Conservation (phyloP, 2,329 filamentous ascomycete species). For the Diaporthe helianthi region DNA sequence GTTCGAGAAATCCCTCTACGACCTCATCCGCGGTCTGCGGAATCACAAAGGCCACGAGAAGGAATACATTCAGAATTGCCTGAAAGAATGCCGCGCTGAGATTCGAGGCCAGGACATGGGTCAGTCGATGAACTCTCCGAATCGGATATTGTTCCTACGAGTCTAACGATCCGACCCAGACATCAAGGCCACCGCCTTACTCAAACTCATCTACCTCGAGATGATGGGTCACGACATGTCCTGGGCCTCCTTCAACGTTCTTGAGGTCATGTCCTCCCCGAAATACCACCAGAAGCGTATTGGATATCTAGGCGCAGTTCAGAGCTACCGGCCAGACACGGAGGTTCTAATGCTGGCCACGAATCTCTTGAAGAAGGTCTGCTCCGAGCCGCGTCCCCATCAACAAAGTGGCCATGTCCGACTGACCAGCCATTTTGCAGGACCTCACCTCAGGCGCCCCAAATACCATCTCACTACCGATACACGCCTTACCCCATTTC, state of each 20-base stretch:
- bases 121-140: constrained; percentile 49
- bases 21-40: constrained; percentile 95
- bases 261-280: constrained; percentile 97
- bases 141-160: background rate
- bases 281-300: constrained; percentile 96
- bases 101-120: constrained; percentile 94
- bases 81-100: constrained; percentile 95
- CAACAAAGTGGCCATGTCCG: constrained; percentile 32
- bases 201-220: constrained; percentile 97
- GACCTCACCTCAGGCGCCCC: constrained; percentile 77
- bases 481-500: constrained; percentile 90
- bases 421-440: constrained; percentile 45
- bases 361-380: constrained; percentile 91
- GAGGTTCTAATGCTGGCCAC: constrained; percentile 98
- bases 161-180: constrained; percentile 56
- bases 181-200: constrained; percentile 91
- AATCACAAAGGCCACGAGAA: constrained; percentile 95
- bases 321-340: constrained; percentile 94
- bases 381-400: background rate
- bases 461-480: constrained; percentile 82
- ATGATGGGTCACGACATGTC: constrained; percentile 99
- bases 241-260: constrained; percentile 97
- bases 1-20: constrained; percentile 99
- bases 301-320: constrained; percentile 92
- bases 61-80: constrained; percentile 90